phyloP scores from a whole-genome alignment of 202 grass and related monocot genomes.

The Dendrocalamus latiflorus region DNA sequence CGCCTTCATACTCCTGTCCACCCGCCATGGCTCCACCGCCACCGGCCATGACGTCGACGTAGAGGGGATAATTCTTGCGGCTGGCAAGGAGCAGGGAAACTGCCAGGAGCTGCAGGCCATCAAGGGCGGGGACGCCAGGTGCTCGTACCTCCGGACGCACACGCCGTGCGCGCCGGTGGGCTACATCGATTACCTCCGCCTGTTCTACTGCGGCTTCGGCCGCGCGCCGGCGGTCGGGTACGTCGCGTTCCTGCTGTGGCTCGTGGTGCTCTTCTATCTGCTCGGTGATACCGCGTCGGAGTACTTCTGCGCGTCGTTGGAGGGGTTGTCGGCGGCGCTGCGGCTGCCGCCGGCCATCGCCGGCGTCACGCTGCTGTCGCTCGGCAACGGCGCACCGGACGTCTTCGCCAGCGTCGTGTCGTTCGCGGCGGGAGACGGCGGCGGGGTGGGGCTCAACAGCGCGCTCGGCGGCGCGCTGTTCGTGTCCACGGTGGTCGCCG shows the following conservation, averaged over 20 bases:
- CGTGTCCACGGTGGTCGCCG: conserved; percentile 61
- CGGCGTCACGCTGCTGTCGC: conserved; percentile 74
- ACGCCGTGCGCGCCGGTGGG: conserved; percentile 40
- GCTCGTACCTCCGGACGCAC: conserved; percentile 35
- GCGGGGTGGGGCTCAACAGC: conserved; percentile 56
- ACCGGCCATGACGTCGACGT: background rate
- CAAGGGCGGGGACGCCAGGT: conserved; percentile 18
- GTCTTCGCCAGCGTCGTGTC: conserved; percentile 76
- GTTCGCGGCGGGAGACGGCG: conserved; percentile 47
- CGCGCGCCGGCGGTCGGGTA: conserved; percentile 19
- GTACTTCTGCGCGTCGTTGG: conserved; percentile 80
- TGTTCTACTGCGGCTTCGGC: conserved; percentile 65
- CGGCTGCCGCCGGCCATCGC: conserved; percentile 72
- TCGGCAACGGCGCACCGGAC: conserved; percentile 83
- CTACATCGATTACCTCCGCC: conserved; percentile 68
- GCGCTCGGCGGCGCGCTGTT: conserved; percentile 69
- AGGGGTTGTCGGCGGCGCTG: conserved; percentile 59
- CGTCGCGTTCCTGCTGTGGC: conserved; percentile 50
- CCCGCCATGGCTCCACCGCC: background rate
- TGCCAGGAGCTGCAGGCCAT: conserved; percentile 61
- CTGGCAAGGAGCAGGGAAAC: background rate
- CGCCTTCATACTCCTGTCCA: background rate
- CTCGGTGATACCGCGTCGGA: conserved; percentile 71
- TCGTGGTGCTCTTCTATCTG: conserved; percentile 66
- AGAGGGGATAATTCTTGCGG: background rate